phyloP scores from a whole-genome alignment of 2,329 filamentous ascomycete species.

The Corinectria fuckeliana region DNA sequence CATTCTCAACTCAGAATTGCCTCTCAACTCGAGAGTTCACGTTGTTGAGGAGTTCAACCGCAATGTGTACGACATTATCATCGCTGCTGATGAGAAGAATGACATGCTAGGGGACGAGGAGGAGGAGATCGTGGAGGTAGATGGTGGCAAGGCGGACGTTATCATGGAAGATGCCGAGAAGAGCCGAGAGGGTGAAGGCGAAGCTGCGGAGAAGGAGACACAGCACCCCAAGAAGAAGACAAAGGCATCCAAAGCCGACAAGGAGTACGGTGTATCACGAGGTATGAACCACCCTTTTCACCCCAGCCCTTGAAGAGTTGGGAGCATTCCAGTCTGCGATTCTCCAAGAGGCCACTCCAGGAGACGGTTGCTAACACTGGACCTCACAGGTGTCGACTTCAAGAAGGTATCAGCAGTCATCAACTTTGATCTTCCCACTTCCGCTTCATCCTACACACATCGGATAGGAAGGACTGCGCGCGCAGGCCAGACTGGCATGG shows the following conservation, averaged over 20 bases:
- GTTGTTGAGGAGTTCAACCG: constrained; percentile 98
- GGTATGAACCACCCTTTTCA: constrained; percentile 52
- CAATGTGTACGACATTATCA: constrained; percentile 96
- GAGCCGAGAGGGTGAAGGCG: constrained; percentile 21
- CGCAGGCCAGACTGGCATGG: constrained; percentile 90
- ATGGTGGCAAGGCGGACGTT: constrained; percentile 55
- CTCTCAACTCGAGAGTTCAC: constrained; percentile 90
- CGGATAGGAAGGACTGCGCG: constrained; percentile 92
- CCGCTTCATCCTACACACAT: constrained; percentile 94
- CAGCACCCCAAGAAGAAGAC: constrained; percentile 43
- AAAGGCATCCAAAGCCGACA: constrained; percentile 69
- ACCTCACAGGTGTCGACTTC: constrained; percentile 76
- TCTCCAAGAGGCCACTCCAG: too few relatives aligned
- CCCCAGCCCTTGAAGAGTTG: not conserved
- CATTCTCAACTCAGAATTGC: constrained; percentile 92
- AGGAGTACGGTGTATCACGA: constrained; percentile 93
- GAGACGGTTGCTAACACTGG: constrained; percentile 23
- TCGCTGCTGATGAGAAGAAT: constrained; percentile 91
- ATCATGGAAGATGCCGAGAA: constrained; percentile 33
- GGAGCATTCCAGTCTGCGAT: too few relatives aligned
- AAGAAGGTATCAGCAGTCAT: constrained; percentile 92
- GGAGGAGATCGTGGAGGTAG: constrained; percentile 35
- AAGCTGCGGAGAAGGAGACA: constrained; percentile 41
- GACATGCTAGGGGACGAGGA: constrained; percentile 77
- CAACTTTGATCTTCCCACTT: constrained; percentile 93